phyloP scores from a whole-genome alignment of 2,329 filamentous ascomycete species.

The Paramyrothecium roridum region DNA sequence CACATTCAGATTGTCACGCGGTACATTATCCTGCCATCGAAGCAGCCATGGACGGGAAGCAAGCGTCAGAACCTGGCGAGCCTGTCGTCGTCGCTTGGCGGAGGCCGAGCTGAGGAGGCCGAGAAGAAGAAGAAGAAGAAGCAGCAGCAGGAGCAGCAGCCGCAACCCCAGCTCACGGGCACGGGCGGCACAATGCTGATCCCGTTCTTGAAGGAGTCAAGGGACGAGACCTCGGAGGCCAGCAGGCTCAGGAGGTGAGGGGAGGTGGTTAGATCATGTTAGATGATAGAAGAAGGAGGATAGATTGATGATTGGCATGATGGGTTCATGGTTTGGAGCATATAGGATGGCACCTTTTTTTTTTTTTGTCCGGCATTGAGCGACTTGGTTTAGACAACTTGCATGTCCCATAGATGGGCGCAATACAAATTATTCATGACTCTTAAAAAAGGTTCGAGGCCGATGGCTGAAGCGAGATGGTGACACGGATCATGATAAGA shows the following conservation, averaged over 20 bases:
- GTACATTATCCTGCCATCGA: constrained; percentile 83
- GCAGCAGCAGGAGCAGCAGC: background rate
- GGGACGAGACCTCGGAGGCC: constrained; percentile 69
- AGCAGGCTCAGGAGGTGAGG: constrained; percentile 22
- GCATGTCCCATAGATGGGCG: too few species aligned
- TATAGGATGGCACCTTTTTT: too few species aligned
- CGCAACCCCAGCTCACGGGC: constrained; percentile 57
- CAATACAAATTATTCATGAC: too few species aligned
- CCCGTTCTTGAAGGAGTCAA: constrained; percentile 83
- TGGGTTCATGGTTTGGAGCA: background rate
- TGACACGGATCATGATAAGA: too few species aligned
- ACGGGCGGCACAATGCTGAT: constrained; percentile 86
- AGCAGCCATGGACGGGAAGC: constrained; percentile 27
- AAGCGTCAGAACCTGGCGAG: constrained; percentile 40
- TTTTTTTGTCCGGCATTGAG: too few species aligned
- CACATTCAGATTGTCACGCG: constrained; percentile 87
- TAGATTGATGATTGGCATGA: background rate
- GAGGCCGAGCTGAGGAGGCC: constrained; percentile 16
- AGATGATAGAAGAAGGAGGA: too few species aligned
- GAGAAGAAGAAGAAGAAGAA: constrained; percentile 12
- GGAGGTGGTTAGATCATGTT: too few species aligned
- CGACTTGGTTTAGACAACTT: too few species aligned
- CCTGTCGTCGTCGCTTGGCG: constrained; percentile 27
- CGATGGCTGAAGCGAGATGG: too few species aligned
- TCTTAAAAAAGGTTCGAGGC: too few species aligned